phyloP scores from a whole-genome alignment of 768 basidiomycete genomes.

The Cantharellus anzutake region DNA sequence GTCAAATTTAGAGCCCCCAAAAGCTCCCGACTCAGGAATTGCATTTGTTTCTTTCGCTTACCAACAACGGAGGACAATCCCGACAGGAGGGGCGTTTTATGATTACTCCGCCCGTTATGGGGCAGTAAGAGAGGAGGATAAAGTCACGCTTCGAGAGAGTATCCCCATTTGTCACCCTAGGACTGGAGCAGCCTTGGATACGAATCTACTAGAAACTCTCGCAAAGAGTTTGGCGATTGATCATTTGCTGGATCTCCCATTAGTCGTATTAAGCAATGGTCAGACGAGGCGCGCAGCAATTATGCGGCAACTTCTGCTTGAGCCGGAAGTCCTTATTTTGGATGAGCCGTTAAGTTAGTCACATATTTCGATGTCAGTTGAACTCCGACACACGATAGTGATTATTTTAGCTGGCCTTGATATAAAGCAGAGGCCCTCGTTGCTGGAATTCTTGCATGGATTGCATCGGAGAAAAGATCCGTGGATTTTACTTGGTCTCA shows the following conservation, averaged over 20 bases:
- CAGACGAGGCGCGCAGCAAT: slow-evolving; percentile 81
- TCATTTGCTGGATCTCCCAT: slow-evolving; percentile 57
- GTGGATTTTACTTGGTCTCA: slow-evolving; percentile 43
- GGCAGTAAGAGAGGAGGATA: slow-evolving; percentile 69
- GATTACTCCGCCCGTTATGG: slow-evolving; percentile 91
- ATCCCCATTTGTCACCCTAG: not conserved
- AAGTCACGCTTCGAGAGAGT: slow-evolving; percentile 50
- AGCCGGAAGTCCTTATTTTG: slow-evolving; percentile 61
- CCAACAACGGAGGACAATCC: slow-evolving; percentile 20
- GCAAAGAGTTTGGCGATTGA: slow-evolving; percentile 31
- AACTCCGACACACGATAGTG: not conserved
- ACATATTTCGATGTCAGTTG: not conserved
- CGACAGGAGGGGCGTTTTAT: slow-evolving; percentile 53
- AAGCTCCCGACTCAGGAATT: slow-evolving; percentile 32
- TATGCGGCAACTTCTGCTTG: slow-evolving; percentile 47
- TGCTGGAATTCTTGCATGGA: slow-evolving; percentile 35
- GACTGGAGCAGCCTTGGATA: not conserved
- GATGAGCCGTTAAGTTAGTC: slow-evolving; percentile 74
- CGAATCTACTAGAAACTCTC: not conserved
- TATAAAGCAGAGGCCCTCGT: slow-evolving; percentile 31
- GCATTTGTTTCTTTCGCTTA: slow-evolving; percentile 51
- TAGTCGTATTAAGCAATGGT: slow-evolving; percentile 76
- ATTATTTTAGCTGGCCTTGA: slow-evolving; percentile 56
- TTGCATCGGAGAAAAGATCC: slow-evolving; percentile 33
- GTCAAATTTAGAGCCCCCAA: slow-evolving; percentile 16